A percentile compares a stretch with the other conserved stretches of the same genome.
Conservation (phyloP, 1,139 yeast species). For the Hyphopichia buzzinii region DNA sequence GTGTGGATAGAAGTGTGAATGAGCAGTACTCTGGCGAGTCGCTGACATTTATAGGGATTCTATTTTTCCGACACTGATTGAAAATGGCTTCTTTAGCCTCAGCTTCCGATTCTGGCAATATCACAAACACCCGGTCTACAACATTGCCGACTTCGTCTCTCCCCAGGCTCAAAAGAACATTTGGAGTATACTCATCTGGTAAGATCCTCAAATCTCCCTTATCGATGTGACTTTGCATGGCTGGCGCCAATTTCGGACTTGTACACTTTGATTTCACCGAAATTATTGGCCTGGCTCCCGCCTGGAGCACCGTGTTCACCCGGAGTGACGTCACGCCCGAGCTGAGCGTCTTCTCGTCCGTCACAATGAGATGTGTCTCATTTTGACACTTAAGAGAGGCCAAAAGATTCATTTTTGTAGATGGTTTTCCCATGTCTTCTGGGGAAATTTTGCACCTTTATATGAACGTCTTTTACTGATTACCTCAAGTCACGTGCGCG, state of each 20-base stretch:
- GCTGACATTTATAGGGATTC: conserved; percentile 81
- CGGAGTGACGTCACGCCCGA: conserved; percentile 53
- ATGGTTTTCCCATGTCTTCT: background rate
- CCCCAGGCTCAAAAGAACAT: conserved; percentile 51
- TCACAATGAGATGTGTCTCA: conserved; percentile 63
- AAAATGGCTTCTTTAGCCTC: conserved; percentile 39
- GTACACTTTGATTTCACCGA: conserved; percentile 21
- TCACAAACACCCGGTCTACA: conserved; percentile 75
- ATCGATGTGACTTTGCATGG: conserved; percentile 18
- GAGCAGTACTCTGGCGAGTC: conserved; percentile 73
- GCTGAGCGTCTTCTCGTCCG: conserved; percentile 25
- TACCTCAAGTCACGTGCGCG: conserved; percentile 20
- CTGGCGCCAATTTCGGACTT: conserved; percentile 19
- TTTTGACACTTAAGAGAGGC: conserved; percentile 50
- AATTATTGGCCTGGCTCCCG: conserved; percentile 60
- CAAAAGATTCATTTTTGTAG: conserved; percentile 27
- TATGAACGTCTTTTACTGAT: conserved; percentile 9
- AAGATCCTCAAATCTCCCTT: conserved; percentile 28
- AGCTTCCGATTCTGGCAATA: conserved; percentile 30
- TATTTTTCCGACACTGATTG: conserved; percentile 49
- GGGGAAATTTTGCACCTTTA: background rate
- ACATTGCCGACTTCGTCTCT: conserved; percentile 58
- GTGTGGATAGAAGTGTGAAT: conserved; percentile 74
- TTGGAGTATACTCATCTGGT: conserved; percentile 31
- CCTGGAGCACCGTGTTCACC: conserved; percentile 43